Conservation (phyloP, 306 rosid genomes). For the Mimosa bimucronata region DNA sequence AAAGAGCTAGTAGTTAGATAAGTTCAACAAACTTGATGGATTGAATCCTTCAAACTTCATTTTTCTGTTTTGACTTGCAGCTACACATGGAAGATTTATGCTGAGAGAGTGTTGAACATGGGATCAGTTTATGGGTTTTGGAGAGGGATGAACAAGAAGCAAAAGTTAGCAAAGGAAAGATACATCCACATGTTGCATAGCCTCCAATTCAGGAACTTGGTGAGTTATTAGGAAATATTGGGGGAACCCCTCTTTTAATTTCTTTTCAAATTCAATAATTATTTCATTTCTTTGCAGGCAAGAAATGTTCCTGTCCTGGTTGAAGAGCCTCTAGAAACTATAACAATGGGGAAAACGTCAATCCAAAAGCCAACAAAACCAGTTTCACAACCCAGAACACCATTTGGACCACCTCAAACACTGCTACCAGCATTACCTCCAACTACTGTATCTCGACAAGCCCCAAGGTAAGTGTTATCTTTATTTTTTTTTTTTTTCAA, state of each 20-base stretch:
- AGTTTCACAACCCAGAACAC: constrained; percentile 17
- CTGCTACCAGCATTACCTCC: constrained; percentile 21
- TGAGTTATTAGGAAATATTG: constrained; percentile 34
- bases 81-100: constrained; percentile 98
- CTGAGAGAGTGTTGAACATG: constrained; percentile 82
- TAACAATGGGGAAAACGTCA: constrained; percentile 20
- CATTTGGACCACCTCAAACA: constrained; percentile 30
- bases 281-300: constrained; percentile 55
- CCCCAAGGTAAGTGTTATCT: constrained; percentile 38
- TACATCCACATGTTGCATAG: constrained; percentile 80
- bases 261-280: not conserved
- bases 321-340: constrained; percentile 44
- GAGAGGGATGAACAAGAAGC: constrained; percentile 76
- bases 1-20: not conserved
- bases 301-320: constrained; percentile 58
- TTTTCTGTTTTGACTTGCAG: constrained; percentile 42
- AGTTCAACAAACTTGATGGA: not conserved
- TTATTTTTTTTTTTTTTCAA: not conserved
- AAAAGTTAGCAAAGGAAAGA: constrained; percentile 75
- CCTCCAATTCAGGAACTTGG: constrained; percentile 78
- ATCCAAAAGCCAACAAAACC: constrained; percentile 33
- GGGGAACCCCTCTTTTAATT: not conserved
- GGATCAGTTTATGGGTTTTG: constrained; percentile 86
- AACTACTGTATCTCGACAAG: constrained; percentile 30
- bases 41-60: constrained; percentile 13